A percentile compares a stretch with the other conserved stretches of the same genome.
Evolutionary conservation across 495 filamentous ascomycete genomes (phyloP).

Genomic region (Penicillium paxilli): DNA sequence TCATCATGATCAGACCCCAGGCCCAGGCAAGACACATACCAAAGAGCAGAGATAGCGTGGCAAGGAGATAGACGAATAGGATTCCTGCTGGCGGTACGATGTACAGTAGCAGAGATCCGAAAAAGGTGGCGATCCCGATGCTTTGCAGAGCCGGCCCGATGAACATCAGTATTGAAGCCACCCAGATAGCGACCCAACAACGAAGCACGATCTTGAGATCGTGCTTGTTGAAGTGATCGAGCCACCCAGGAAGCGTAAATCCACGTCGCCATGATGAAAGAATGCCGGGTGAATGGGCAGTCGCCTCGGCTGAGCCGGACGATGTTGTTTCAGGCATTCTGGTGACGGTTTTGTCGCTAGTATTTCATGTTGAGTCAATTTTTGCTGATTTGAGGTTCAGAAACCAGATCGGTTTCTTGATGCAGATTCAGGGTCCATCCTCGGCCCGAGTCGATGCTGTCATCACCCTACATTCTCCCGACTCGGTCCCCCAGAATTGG

Average conservation of each 20-base stretch:
- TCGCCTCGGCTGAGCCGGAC: too few relatives aligned
- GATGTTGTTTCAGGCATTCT: too few relatives aligned
- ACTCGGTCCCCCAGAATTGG: too few relatives aligned
- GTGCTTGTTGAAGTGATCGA: conserved; percentile 35
- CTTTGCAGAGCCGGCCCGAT: conserved; percentile 24
- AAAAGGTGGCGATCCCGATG: conserved; percentile 20
- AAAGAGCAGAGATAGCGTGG: conserved; percentile 11
- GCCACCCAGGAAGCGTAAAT: conserved; percentile 20
- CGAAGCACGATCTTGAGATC: conserved; percentile 37
- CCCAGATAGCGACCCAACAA: conserved; percentile 35
- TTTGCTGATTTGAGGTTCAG: too few relatives aligned
- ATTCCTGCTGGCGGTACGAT: conserved; percentile 21
- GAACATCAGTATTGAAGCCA: conserved; percentile 30
- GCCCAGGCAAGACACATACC: conserved; percentile 24
- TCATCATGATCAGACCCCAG: conserved; percentile 24
- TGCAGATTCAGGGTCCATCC: too few relatives aligned
- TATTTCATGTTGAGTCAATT: too few relatives aligned
- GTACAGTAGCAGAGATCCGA: conserved; percentile 14
- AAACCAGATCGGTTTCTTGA: too few relatives aligned
- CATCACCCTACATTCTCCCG: too few relatives aligned
- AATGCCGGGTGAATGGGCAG: too few relatives aligned
- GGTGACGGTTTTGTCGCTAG: too few relatives aligned
- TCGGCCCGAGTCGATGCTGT: too few relatives aligned
- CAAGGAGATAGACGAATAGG: conserved; percentile 19
- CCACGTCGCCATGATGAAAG: too few relatives aligned